A percentile compares a stretch with the other conserved stretches of the same genome.
These are phyloP conservation scores for Auricularia sp. DNA, from an alignment of 768 basidiomycete species.

Conservation along the genomic window DNA sequence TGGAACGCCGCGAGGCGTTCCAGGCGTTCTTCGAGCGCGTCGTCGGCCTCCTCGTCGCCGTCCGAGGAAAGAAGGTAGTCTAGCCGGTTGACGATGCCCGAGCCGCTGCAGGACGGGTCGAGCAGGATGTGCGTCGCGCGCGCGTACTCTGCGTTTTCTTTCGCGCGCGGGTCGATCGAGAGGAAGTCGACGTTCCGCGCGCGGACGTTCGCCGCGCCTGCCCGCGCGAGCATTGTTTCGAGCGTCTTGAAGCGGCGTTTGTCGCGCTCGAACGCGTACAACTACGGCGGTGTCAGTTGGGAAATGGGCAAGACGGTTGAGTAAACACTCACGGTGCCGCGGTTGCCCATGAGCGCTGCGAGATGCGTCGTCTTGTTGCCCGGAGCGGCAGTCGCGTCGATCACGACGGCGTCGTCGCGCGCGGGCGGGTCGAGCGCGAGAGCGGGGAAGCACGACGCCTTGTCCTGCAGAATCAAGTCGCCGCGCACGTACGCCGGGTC, in stretches of 20 bases:
- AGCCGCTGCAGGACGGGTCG: conserved; percentile 95
- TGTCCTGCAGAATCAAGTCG: conserved; percentile 89
- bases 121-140: conserved; percentile 80
- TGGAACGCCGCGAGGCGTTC: conserved; percentile 83
- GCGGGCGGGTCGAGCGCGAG: conserved; percentile 68
- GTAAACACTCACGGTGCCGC: conserved; percentile 53
- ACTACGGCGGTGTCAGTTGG: conserved; percentile 25
- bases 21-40: conserved; percentile 44
- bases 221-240: conserved; percentile 73
- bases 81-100: conserved; percentile 82
- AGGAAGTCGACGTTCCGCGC: conserved; percentile 78
- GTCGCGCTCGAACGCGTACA: conserved; percentile 87
- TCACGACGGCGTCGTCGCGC: conserved; percentile 44
- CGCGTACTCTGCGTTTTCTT: conserved; percentile 42
- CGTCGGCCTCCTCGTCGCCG: conserved; percentile 36
- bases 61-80: conserved; percentile 64
- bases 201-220: conserved; percentile 71
- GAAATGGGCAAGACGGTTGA: not conserved
- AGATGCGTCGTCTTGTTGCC: conserved; percentile 97
- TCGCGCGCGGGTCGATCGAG: conserved; percentile 45
- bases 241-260: conserved; percentile 72
- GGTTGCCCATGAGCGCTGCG: conserved; percentile 74
- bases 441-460: conserved; percentile 95
- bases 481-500: conserved; percentile 66
- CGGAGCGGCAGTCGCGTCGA: conserved; percentile 93